Evolutionary conservation across 176 grass and related monocot species (phyloP).

Genomic region (Hordeum marinum): DNA sequence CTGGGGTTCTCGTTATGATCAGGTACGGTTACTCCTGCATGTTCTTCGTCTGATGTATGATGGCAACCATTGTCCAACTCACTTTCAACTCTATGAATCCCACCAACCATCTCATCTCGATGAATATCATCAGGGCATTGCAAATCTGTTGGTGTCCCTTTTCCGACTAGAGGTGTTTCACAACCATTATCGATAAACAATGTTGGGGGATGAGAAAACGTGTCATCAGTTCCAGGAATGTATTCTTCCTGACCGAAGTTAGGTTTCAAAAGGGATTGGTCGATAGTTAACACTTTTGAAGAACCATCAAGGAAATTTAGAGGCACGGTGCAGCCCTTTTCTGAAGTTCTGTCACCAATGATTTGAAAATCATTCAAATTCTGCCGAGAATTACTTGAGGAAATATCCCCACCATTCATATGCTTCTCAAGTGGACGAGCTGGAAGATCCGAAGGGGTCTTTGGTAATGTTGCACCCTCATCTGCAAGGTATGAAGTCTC

Average conservation of each 20-base stretch:
- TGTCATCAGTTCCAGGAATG: conserved; percentile 8
- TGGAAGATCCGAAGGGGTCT: conserved; percentile 35
- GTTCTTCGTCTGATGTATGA: conserved; percentile 67
- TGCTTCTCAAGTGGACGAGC: conserved; percentile 31
- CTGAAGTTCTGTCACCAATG: conserved; percentile 24
- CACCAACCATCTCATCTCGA: conserved; percentile 14
- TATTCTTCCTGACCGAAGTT: conserved; percentile 34
- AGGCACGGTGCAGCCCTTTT: conserved; percentile 31
- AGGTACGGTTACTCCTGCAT: conserved; percentile 23
- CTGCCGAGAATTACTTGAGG: conserved; percentile 12
- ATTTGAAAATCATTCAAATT: conserved; percentile 24
- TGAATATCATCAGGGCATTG: conserved; percentile 1
- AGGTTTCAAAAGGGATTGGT: conserved; percentile 21
- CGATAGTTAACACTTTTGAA: conserved; percentile 12
- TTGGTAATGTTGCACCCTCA: conserved; percentile 83
- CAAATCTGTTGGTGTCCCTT: background rate
- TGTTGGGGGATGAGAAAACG: conserved; percentile 9
- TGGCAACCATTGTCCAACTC: conserved; percentile 42
- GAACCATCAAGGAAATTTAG: conserved; percentile 17
- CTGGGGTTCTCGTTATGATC: conserved; percentile 40
- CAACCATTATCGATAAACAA: conserved; percentile 19
- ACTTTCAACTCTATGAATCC: conserved; percentile 33
- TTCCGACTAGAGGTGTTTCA: conserved; percentile 22
- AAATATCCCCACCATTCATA: conserved; percentile 1
- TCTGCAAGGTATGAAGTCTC: conserved; percentile 94